These are phyloP conservation scores for Vitis riparia DNA, from an alignment of 164 flowering plant genomes.

Conservation along the genomic window DNA sequence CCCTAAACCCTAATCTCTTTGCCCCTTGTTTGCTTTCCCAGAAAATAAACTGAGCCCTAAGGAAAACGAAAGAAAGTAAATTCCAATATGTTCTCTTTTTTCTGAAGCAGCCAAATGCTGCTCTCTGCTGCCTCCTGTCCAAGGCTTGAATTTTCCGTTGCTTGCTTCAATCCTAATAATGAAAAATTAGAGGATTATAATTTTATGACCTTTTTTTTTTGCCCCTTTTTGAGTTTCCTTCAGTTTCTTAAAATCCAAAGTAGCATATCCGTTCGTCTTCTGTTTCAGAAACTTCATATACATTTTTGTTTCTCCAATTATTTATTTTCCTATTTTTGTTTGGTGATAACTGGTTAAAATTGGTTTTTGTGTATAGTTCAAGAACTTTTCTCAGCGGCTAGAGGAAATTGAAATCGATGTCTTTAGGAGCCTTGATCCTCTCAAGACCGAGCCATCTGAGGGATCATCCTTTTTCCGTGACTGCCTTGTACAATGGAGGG, in stretches of 20 bases:
- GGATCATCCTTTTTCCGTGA: constrained; percentile 79
- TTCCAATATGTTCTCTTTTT: no score
- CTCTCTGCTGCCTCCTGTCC: no score
- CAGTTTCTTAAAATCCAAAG: no score
- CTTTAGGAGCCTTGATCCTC: constrained; percentile 55
- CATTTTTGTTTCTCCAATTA: background rate
- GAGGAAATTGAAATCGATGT: constrained; percentile 78
- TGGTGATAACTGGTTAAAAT: background rate
- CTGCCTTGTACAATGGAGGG: constrained; percentile 82
- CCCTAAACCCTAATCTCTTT: background rate
- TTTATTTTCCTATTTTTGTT: background rate
- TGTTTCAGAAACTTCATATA: no score
- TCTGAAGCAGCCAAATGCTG: no score
- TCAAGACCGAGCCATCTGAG: constrained; percentile 59
- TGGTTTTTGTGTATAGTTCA: constrained; percentile 54
- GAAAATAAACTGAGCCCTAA: no score
- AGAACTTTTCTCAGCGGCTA: constrained; percentile 60
- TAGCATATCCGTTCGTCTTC: no score
- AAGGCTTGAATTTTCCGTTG: background rate
- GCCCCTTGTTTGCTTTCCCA: no score
- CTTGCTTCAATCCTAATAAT: background rate
- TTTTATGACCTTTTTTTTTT: background rate
- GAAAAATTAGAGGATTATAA: no score
- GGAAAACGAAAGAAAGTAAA: no score
- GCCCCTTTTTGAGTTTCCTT: no score